Evolutionary conservation across 169 alveolate species (phyloP).

Genomic region (Condylostoma magnum): DNA sequence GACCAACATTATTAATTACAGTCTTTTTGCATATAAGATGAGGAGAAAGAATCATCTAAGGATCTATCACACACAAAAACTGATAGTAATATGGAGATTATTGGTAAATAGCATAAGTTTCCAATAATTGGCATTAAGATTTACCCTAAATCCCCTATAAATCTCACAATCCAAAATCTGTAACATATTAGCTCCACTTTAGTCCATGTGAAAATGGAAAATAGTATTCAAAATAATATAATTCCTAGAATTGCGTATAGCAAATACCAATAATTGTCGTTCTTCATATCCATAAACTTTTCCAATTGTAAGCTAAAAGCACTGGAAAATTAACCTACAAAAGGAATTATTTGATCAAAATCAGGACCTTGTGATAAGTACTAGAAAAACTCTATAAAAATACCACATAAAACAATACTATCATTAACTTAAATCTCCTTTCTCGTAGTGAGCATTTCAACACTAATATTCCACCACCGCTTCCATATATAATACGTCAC

Average conservation of each 20-base stretch:
- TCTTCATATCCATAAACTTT: too few species aligned
- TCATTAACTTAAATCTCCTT: not conserved
- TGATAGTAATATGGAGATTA: not conserved
- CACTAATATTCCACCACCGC: not conserved
- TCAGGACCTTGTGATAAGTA: not conserved
- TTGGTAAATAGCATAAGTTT: not conserved
- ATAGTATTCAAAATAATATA: too few species aligned
- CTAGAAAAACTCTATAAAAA: not conserved
- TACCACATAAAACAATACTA: not conserved
- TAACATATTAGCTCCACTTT: too few species aligned
- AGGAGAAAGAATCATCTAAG: not conserved
- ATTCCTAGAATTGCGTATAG: too few species aligned
- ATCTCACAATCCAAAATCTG: too few species aligned
- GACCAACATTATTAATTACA: conserved; percentile 1
- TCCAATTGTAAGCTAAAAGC: too few species aligned
- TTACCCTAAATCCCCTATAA: too few species aligned
- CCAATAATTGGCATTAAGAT: not conserved
- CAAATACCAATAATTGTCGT: too few species aligned
- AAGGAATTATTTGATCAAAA: too few species aligned
- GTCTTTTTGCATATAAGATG: not conserved
- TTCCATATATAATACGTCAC: not conserved
- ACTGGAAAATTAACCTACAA: too few species aligned
- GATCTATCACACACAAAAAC: not conserved
- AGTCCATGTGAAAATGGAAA: too few species aligned
- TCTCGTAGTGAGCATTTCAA: not conserved